Evolutionary conservation across 768 basidiomycete genomes (phyloP).

Genomic region (Nidularia pulvinata): DNA sequence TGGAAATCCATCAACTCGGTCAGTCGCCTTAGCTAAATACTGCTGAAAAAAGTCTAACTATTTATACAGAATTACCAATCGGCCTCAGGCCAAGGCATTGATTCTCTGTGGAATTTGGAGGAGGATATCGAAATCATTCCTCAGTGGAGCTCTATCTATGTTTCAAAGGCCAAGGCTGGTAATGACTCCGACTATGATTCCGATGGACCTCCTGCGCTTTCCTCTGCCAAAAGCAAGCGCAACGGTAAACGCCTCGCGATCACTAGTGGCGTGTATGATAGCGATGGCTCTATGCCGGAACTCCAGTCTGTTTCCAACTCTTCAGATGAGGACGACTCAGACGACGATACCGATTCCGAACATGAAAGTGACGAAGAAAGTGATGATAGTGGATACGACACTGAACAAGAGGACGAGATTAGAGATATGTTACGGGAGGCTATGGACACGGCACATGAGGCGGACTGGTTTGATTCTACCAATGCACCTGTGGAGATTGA

Average conservation of each 20-base stretch:
- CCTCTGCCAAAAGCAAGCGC: constrained; percentile 14
- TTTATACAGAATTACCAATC: constrained; percentile 54
- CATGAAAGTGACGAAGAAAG: constrained; percentile 35
- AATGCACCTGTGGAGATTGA: constrained; percentile 34
- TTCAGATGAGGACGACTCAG: constrained; percentile 44
- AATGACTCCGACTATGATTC: constrained; percentile 24
- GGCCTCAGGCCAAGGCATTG: constrained; percentile 51
- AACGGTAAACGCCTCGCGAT: constrained; percentile 48
- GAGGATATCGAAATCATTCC: constrained; percentile 51
- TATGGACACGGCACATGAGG: constrained; percentile 65
- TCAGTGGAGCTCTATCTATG: constrained; percentile 54
- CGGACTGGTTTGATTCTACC: constrained; percentile 55
- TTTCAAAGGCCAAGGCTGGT: constrained; percentile 14
- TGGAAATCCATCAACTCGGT: constrained; percentile 68
- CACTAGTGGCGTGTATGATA: constrained; percentile 35
- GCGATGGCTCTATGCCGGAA: constrained; percentile 61
- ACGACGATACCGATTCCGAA: constrained; percentile 28
- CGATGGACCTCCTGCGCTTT: constrained; percentile 12
- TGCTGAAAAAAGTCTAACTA: not conserved
- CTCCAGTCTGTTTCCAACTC: constrained; percentile 69
- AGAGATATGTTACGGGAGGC: constrained; percentile 65
- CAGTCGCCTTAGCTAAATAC: constrained; percentile 10
- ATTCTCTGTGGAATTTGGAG: constrained; percentile 63
- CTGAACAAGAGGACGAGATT: constrained; percentile 69
- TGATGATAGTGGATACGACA: constrained; percentile 46